Evolutionary conservation across 2,329 filamentous ascomycete species (phyloP).

Genomic region (Scorias spongiosa): DNA sequence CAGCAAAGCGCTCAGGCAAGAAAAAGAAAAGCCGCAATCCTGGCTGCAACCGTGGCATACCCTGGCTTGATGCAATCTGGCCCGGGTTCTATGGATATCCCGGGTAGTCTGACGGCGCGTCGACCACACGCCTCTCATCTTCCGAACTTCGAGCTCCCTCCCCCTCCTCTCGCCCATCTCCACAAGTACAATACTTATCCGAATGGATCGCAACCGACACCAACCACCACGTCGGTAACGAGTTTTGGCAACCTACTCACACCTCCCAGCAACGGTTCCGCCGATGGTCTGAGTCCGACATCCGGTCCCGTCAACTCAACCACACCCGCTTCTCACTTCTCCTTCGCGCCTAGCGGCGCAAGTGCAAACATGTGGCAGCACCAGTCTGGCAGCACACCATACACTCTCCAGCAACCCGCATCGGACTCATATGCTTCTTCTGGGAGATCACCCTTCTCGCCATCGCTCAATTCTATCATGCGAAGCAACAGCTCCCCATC

Average conservation of each 20-base stretch:
- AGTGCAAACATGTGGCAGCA: conserved; percentile 43
- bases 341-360: conserved; percentile 42
- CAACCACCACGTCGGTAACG: conserved; percentile 28
- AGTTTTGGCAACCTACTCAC: conserved; percentile 49
- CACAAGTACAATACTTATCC: conserved; percentile 32
- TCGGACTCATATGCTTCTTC: neutral
- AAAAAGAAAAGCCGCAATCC: conserved; percentile 40
- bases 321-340: conserved; percentile 43
- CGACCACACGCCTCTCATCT: conserved; percentile 54
- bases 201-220: conserved; percentile 30
- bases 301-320: conserved; percentile 43
- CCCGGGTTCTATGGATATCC: conserved; percentile 44
- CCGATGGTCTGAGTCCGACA: conserved; percentile 48
- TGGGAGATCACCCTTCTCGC: conserved; percentile 31
- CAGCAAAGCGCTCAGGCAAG: too few species aligned
- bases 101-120: conserved; percentile 54
- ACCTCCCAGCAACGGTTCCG: conserved; percentile 43
- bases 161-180: conserved; percentile 39
- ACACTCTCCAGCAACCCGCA: conserved; percentile 22
- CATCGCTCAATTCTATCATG: conserved; percentile 37
- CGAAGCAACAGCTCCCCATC: conserved; percentile 40
- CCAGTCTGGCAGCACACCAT: conserved; percentile 29
- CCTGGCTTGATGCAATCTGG: conserved; percentile 47
- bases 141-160: conserved; percentile 53
- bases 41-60: conserved; percentile 48